These are phyloP conservation scores for Pseudohalonectria lignicola DNA, from an alignment of 2,329 filamentous ascomycete genomes.

Conservation along the genomic window DNA sequence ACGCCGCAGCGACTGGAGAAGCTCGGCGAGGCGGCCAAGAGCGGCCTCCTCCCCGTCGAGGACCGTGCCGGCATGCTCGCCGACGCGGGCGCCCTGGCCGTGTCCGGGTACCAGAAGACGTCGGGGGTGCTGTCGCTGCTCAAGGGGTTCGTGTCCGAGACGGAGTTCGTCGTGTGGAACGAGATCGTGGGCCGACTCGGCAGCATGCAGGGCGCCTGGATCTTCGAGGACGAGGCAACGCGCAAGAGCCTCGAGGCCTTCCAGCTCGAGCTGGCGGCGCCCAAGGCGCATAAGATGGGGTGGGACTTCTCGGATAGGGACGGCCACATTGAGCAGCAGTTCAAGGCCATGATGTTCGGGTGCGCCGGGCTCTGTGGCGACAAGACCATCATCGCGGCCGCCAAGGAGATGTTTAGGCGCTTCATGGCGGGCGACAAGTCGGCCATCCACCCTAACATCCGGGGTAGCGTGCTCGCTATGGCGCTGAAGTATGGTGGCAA, in stretches of 20 bases:
- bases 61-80: slow-evolving; percentile 92
- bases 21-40: slow-evolving; percentile 75
- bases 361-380: slow-evolving; percentile 74
- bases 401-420: slow-evolving; percentile 83
- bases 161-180: slow-evolving; percentile 90
- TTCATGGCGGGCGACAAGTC: slow-evolving; percentile 68
- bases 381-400: slow-evolving; percentile 63
- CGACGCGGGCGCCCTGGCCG: slow-evolving; percentile 79
- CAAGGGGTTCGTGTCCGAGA: slow-evolving; percentile 74
- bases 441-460: slow-evolving; percentile 86
- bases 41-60: slow-evolving; percentile 71
- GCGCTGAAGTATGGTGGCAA: slow-evolving; percentile 74
- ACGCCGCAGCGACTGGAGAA: slow-evolving; percentile 72
- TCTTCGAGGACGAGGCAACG: slow-evolving; percentile 68
- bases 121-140: slow-evolving; percentile 79
- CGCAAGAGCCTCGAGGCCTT: slow-evolving; percentile 74
- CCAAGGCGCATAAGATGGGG: slow-evolving; percentile 75
- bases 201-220: slow-evolving; percentile 74
- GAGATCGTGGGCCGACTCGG: slow-evolving; percentile 74
- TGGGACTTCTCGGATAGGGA: slow-evolving; percentile 82
- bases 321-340: slow-evolving; percentile 84
- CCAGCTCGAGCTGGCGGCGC: slow-evolving; percentile 64
- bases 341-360: slow-evolving; percentile 86
- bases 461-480: slow-evolving; percentile 77
- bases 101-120: slow-evolving; percentile 88